Evolutionary conservation across 139 green algal species (phyloP), one percentile per base, ranked within the genome.

Genomic region (Chlamydomonas incerta): DNA sequence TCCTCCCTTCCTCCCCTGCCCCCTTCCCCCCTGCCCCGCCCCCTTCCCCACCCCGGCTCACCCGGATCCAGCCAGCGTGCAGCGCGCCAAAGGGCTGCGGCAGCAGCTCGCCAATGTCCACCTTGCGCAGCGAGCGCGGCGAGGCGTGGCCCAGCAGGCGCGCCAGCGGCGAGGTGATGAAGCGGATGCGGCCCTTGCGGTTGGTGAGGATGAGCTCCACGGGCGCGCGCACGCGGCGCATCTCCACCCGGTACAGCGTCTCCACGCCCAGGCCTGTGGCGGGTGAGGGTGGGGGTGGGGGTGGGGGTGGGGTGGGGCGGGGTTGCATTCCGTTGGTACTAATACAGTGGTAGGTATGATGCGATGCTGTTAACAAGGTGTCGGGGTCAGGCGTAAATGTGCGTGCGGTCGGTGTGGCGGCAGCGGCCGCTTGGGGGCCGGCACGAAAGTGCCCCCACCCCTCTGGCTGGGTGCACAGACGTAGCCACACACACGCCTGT

Each of bases 21-120:
- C 52, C 52, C 52, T 23, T 15, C 52, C 52, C 11, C 52, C 52
- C 52, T 23, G 13, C 29, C 10, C 28, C 9, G 9, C 4, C 67
- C 28, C 28, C 33, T 28, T 18, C 67, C 33, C 11, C 67, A 50
- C 8, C 17, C 26, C 18, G 20, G 5, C 75, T 41, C 58, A 83
- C 75, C 75, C 75, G 24, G 31, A 91, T 83, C 84, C 84, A 89
- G 26, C 62, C 69, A 15, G 52, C 46, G 66, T 91, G 88, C 84
- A 91, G 80, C 68, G 85, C 72, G 10, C 72, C 80, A 58, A 91
- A 91, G 28, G 88, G 88, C 69, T 86, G 88, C 50, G 84, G 68
- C 84, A 91, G 82, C 21, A 91, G 69, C 29, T 74, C 50, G 0
- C 31, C 35, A 10, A 91, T 72, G 33, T 88, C 82, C 29, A 73